Conservation (phyloP, 495 filamentous ascomycete genomes). For the Cairneyella variabilis region DNA sequence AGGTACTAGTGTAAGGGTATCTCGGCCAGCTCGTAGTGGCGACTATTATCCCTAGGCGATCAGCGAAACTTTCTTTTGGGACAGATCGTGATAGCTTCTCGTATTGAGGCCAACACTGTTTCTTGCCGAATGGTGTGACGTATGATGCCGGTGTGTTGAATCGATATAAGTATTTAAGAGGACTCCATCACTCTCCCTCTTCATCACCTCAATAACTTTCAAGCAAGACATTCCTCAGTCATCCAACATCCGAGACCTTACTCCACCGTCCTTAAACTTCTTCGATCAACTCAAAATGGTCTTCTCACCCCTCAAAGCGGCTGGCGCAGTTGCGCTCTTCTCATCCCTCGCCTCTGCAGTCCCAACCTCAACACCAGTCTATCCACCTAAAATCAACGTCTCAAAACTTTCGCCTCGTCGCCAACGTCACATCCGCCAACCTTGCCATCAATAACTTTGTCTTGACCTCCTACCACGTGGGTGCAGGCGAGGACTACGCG, state of each 20-base stretch:
- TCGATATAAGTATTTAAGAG: neutral
- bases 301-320: constrained; percentile 6
- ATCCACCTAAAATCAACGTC: constrained; percentile 8
- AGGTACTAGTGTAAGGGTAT: neutral
- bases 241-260: neutral
- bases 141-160: neutral
- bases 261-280: neutral
- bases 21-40: neutral
- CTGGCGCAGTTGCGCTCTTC: constrained; percentile 2
- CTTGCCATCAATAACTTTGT: constrained; percentile 25
- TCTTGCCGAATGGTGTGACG: neutral
- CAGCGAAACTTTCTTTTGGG: neutral
- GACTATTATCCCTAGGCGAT: neutral
- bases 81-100: neutral
- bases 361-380: constrained; percentile 7
- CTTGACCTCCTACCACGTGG: constrained; percentile 28
- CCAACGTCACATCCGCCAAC: constrained; percentile 26
- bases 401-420: constrained; percentile 29
- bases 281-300: constrained; percentile 5
- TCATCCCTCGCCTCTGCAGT: neutral
- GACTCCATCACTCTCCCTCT: neutral
- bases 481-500: constrained; percentile 30
- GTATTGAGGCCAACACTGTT: neutral
- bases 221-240: neutral
- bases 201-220: neutral